Evolutionary conservation across 805 yeast genomes (phyloP).

Genomic region (Hanseniaspora lindneri): DNA sequence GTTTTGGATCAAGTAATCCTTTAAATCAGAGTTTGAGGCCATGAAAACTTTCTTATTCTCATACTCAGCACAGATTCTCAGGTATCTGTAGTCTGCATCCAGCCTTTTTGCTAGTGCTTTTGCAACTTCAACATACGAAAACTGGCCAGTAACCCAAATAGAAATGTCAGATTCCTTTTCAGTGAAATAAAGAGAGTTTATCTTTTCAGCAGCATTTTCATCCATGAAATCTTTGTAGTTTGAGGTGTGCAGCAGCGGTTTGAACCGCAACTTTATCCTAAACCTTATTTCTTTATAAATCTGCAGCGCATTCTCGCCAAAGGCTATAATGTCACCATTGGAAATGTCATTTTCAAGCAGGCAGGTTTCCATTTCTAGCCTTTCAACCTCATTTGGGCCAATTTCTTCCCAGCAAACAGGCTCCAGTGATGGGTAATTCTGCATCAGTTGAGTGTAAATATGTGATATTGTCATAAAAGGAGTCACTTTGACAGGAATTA

Average conservation of each 20-base stretch:
- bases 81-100: constrained; percentile 43
- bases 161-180: constrained; percentile 29
- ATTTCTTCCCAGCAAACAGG: constrained; percentile 42
- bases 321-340: constrained; percentile 54
- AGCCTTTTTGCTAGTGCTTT: constrained; percentile 45
- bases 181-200: background rate
- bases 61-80: constrained; percentile 55
- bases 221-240: constrained; percentile 26
- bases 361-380: constrained; percentile 31
- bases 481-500: constrained; percentile 39
- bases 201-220: constrained; percentile 14
- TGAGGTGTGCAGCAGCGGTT: constrained; percentile 18
- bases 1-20: constrained; percentile 31
- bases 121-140: constrained; percentile 49
- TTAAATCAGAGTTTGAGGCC: constrained; percentile 27
- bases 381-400: constrained; percentile 41
- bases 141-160: constrained; percentile 57
- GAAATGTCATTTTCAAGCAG: constrained; percentile 48
- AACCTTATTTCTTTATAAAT: constrained; percentile 46
- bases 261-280: constrained; percentile 47
- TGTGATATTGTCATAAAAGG: constrained; percentile 36
- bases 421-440: constrained; percentile 31
- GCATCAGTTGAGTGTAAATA: constrained; percentile 33
- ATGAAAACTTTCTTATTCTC: constrained; percentile 46
- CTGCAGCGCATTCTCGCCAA: constrained; percentile 31